Conservation (phyloP, 1,139 yeast species). For the Pichia sp. region DNA sequence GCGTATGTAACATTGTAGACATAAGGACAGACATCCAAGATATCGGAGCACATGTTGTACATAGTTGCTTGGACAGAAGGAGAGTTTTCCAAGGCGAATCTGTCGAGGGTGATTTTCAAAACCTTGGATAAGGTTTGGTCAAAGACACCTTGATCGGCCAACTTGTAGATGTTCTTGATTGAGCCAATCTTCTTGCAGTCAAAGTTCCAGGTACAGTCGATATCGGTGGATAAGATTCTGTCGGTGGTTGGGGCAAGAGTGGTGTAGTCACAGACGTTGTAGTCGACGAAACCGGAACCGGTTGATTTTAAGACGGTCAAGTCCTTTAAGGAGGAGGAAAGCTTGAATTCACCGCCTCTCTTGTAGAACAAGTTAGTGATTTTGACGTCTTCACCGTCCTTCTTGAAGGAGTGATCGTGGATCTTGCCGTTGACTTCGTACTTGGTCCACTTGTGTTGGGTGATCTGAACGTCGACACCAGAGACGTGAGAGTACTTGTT, state of each 20-base stretch:
- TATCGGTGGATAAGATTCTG: conserved; percentile 85
- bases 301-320: conserved; percentile 89
- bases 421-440: conserved; percentile 68
- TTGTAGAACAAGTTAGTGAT: conserved; percentile 54
- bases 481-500: conserved; percentile 72
- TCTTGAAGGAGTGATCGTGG: conserved; percentile 81
- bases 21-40: conserved; percentile 55
- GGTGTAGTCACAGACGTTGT: conserved; percentile 82
- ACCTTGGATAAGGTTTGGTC: conserved; percentile 62
- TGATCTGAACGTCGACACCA: conserved; percentile 64
- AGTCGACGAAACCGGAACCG: conserved; percentile 93
- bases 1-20: conserved; percentile 66
- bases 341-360: conserved; percentile 46
- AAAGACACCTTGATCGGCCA: conserved; percentile 55
- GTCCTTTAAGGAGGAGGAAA: conserved; percentile 76
- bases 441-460: conserved; percentile 78
- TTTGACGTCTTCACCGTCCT: conserved; percentile 83
- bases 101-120: conserved; percentile 66
- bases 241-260: conserved; percentile 80
- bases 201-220: conserved; percentile 74
- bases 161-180: conserved; percentile 47
- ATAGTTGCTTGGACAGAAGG: conserved; percentile 94
- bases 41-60: conserved; percentile 85
- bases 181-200: conserved; percentile 49
- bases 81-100: conserved; percentile 82